Conservation (phyloP, 306 rosid species). For the Biancaea sappan region DNA sequence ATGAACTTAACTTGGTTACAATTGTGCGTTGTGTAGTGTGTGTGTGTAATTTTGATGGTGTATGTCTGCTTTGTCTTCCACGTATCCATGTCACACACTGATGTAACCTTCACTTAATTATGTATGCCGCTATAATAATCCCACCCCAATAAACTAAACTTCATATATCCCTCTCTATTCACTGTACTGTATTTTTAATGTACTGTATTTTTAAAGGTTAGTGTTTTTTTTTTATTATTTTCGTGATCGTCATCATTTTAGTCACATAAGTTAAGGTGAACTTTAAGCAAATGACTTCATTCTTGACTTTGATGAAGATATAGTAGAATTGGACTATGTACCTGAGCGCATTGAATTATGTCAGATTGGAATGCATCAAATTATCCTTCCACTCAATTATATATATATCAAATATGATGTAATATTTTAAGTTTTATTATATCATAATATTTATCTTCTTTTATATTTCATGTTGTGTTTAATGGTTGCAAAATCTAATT, state of each 20-base stretch:
- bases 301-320: background rate
- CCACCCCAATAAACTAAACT: background rate
- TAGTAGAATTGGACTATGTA: background rate
- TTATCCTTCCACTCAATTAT: no score
- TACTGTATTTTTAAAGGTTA: background rate
- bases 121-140: conserved; percentile 23
- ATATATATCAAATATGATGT: no score
- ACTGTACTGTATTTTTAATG: background rate
- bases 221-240: background rate
- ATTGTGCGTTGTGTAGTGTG: no score
- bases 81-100: conserved; percentile 13
- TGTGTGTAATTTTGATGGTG: conserved; percentile 28
- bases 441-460: no score
- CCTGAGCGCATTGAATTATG: no score
- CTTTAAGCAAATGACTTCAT: background rate
- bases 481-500: no score
- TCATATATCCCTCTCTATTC: background rate
- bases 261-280: background rate
- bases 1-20: background rate
- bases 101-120: conserved; percentile 41
- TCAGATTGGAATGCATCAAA: no score
- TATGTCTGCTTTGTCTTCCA: conserved; percentile 1
- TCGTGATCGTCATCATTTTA: background rate
- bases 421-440: no score
- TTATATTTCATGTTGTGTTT: no score